Base-by-base conservation (phyloP, 2,329 filamentous ascomycete genomes). In the Fusarium camptoceras region DNA sequence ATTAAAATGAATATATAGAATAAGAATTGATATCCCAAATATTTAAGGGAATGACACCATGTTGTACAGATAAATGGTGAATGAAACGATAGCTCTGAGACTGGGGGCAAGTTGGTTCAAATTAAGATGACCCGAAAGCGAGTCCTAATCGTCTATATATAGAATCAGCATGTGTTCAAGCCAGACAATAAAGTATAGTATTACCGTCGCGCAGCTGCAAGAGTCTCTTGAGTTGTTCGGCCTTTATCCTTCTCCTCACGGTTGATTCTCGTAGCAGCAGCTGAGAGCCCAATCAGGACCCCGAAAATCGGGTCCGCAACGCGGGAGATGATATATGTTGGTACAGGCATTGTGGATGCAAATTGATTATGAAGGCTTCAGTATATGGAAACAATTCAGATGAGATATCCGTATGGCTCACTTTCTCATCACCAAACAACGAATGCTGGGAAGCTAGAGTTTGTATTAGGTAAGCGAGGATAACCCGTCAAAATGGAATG, bases 211-310 rank as follows among this genome's bases (percentile, higher is more conserved):
- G 79, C 80, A 56, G 81, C 81, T 20, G 84, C 80, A 48, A 88
- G 75, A 0, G 84, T 88, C 68, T 89, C 80, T 47, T 82, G 78
- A 5, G 83, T 83, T 5, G 83, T 85, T 72, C 77, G 84, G 55
- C 87, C 87, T 78, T 88, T 87, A 53, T 84, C 85, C 76, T 86
- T 86, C 70, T 87, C 86, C 73, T 89, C 87, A 39, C 87, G 86
- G 69, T 85, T 88, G 80, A 89, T 88, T 66, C 87, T 83, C 44
- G 83, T 84, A 12, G 80, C 84, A 27, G 87, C 86, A 3, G 87
- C 87, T 25, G 83, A 83, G 28, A 88, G 71, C 20, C 87, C 87
- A 55, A 89, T 88, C 59, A 84, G 75, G 16, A 89, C 73, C 41
- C 86, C 87, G 55, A 89, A 89, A 37, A 89, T 83, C 20, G 87